Conservation (phyloP, 1,284 basidiomycete genomes). For the Ganoderma lucidum region DNA sequence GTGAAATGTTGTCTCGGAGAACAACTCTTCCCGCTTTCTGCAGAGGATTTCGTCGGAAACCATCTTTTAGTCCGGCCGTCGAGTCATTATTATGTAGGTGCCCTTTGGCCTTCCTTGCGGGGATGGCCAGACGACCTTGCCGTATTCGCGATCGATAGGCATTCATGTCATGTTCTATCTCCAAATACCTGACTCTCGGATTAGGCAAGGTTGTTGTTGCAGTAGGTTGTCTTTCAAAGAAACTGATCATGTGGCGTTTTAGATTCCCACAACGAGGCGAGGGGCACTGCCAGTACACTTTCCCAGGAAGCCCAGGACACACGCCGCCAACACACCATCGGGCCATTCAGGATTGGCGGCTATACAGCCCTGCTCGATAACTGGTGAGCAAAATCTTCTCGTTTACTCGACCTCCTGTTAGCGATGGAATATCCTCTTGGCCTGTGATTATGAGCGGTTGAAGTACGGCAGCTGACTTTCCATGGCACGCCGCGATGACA, state of each 20-base stretch:
- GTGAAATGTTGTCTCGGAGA: too few species aligned
- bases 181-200: too few species aligned
- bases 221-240: not conserved
- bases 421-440: not conserved
- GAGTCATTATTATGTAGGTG: not conserved
- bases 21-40: too few species aligned
- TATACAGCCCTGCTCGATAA: not conserved
- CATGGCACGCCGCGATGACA: not conserved
- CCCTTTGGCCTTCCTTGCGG: not conserved
- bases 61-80: not conserved
- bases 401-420: not conserved
- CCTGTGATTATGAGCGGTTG: not conserved
- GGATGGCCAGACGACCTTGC: not conserved
- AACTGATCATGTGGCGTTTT: not conserved
- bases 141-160: not conserved
- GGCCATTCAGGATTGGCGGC: not conserved
- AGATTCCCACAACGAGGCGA: not conserved
- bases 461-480: not conserved
- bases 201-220: too few species aligned
- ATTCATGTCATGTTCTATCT: not conserved
- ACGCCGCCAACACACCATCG: not conserved
- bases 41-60: too few species aligned
- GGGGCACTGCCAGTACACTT: not conserved
- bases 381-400: not conserved
- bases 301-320: too few species aligned